Evolutionary conservation across 805 yeast species (phyloP), one percentile per base, ranked within the genome.

Genomic region (Starmera quercuum): DNA sequence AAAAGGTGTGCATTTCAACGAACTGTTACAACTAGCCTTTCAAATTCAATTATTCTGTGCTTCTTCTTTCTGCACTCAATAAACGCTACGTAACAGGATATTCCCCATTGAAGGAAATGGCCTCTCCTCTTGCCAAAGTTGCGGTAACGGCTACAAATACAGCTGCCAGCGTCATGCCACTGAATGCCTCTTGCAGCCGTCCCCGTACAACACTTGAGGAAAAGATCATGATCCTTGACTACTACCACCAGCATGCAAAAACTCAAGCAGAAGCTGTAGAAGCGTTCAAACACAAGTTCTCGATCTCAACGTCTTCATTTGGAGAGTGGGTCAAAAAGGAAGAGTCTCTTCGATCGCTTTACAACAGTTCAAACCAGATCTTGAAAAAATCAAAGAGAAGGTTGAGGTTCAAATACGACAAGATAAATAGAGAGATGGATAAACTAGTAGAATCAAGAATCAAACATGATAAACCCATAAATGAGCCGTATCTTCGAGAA

Each of bases 261-360:
- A 73, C 80, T 11, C 81, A 75, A 51, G 70, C 68, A 56, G 76
- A 69, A 40, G 69, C 76, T 0, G 82, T 75, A 15, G 73, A 73
- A 29, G 53, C 62, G 30, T 75, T 67, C 53, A 66, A 64, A 40
- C 59, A 68, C 34, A 61, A 61, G 39, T 64, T 69, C 32, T 63
- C 78, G 12, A 73, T 75, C 10, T 70, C 77, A n/a, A 73, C 80
- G 2, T 71, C 78, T 18, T 66, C 75, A 12, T 67, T 75, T 42
- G 66, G 75, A 44, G 81, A 75, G 45, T 75, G 83, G 83, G 47
- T 75, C 26, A 74, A 73, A 49, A 59, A 65, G 37, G 81, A 75
- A 47, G 53, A 44, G 4, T 73, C 73, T 16, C 51, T 75, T 27
- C 48, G 78, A n/a, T 56, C 55, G 31, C 51, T 78, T 31, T 64